Evolutionary conservation across 73 alveolate species (phyloP).

Genomic region (Symbiodinium natans): DNA sequence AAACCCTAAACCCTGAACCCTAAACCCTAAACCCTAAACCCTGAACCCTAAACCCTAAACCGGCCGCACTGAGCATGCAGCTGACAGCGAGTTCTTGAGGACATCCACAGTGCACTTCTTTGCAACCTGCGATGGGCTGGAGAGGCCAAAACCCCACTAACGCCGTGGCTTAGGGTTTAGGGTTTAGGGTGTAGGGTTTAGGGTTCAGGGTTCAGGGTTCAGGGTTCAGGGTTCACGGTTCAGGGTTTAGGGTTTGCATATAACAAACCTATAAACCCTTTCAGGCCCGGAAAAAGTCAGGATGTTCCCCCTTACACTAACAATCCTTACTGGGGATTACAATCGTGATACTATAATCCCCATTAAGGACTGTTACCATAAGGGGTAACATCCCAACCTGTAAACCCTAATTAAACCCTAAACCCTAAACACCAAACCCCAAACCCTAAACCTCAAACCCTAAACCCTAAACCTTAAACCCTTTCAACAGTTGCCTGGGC

Average conservation of each 20-base stretch:
- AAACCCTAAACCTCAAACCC: background rate
- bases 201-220: no score
- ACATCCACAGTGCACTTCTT: constrained; percentile 42
- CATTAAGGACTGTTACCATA: background rate
- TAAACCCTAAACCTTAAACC: no score
- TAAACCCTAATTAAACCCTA: background rate
- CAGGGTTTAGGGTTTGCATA: background rate
- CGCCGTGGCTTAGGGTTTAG: background rate
- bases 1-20: no score
- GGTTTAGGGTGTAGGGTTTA: no score
- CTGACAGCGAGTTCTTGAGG: constrained; percentile 54
- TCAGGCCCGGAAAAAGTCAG: no score
- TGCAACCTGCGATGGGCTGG: constrained; percentile 8
- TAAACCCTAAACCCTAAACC: background rate
- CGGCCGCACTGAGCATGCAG: background rate
- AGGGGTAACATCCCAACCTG: no score
- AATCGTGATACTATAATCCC: no score
- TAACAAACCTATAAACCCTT: no score
- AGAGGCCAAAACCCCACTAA: background rate
- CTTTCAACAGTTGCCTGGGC: no score
- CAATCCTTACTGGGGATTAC: no score
- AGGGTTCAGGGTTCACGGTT: no score
- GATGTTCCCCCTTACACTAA: no score
- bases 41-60: background rate
- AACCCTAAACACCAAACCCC: background rate